Base-by-base conservation (phyloP, 2,329 filamentous ascomycete genomes). In the Penicillium sp. region DNA sequence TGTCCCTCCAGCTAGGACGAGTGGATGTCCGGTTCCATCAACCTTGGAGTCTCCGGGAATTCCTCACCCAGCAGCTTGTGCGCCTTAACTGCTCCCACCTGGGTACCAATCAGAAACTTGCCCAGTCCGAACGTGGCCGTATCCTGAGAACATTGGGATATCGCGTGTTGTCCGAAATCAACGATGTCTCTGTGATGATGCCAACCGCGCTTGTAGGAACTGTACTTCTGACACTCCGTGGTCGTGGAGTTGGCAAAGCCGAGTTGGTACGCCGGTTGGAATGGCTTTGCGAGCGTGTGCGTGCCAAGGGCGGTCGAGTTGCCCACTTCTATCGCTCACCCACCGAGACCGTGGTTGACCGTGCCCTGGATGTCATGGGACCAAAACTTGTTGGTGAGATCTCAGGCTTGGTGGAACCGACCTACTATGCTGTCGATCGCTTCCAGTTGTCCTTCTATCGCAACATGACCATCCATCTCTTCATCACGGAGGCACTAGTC, bases 381-480 rank as follows among this genome's bases (percentile, higher is more conserved):
- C 88, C 89, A 46, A 87, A 93, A 44, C 79, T 98, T 1, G 90
- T 98, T 0, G 89, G 91, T 4, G 76, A 85, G 4, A 79, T 95
- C 0, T 80, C 85, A 32, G 89, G 86, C 0, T 74, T 98, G 4
- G 87, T 88, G 0, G 93, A 98, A 67, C 88, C 89, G 15, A 97
- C 93, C 0, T 97, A 89, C 70, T 95, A 89, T 63, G 93, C 93
- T 4, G 90, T 96, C 33, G 93, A 98, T 68, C 82, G 90, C 46
- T 98, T 98, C 75, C 93, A 98, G 66, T 80, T 98, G 8, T 95
- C 90, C 0, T 98, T 98, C 71, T 98, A 98, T 72, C 86, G 93
- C 45, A 98, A 98, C 71, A 97, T 97, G 93, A 96, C 92, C 0
- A 98, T 98, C 54, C 93, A 98, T 66, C 80, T 98, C 4, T 98